These are phyloP conservation scores for Brettanomyces nanus DNA, from an alignment of 805 yeast genomes.

Conservation along the genomic window DNA sequence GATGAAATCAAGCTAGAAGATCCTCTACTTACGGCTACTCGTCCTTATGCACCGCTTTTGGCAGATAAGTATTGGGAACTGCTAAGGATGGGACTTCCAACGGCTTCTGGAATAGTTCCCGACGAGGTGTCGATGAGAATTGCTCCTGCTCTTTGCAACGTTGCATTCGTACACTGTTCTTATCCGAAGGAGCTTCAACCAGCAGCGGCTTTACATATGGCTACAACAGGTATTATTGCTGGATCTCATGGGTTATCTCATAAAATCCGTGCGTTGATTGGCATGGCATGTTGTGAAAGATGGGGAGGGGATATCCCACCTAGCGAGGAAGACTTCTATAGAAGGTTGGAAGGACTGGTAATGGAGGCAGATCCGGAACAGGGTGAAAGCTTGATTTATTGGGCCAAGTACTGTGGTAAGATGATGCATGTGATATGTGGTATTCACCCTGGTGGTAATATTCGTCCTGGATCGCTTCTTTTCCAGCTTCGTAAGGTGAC, in stretches of 20 bases:
- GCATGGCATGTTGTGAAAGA: constrained; percentile 66
- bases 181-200: constrained; percentile 73
- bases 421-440: constrained; percentile 74
- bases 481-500: constrained; percentile 29
- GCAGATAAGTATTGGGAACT: constrained; percentile 48
- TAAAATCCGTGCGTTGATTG: constrained; percentile 60
- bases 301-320: constrained; percentile 78
- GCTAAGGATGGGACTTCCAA: constrained; percentile 50
- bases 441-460: constrained; percentile 74
- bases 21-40: constrained; percentile 60
- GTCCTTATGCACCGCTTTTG: constrained; percentile 63
- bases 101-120: constrained; percentile 39
- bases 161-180: constrained; percentile 70
- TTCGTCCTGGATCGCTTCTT: constrained; percentile 49
- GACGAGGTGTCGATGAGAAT: constrained; percentile 48
- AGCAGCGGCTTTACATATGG: constrained; percentile 63
- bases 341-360: constrained; percentile 40
- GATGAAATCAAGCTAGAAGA: constrained; percentile 52
- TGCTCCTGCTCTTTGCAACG: constrained; percentile 63
- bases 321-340: constrained; percentile 38
- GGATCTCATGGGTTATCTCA: constrained; percentile 73
- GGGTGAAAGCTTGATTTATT: constrained; percentile 48
- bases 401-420: constrained; percentile 68
- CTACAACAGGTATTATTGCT: constrained; percentile 66
- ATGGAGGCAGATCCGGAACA: constrained; percentile 32